Evolutionary conservation across 2,329 filamentous ascomycete species (phyloP).

Genomic region (Ceratocystis eucalypticola): DNA sequence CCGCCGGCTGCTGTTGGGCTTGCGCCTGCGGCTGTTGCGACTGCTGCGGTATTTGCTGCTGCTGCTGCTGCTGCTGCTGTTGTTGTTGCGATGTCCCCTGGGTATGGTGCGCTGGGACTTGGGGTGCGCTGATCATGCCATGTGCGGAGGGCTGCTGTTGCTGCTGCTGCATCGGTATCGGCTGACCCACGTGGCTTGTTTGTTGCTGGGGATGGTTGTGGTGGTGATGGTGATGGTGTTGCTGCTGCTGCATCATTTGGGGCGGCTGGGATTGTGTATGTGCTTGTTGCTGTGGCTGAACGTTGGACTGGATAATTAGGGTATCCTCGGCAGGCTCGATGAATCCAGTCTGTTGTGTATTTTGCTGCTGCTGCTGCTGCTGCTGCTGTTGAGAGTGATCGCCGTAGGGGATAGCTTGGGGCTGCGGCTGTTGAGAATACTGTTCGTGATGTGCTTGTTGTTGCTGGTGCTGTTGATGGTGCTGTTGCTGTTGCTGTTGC

Average conservation of each 20-base stretch:
- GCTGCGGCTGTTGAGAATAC: background rate
- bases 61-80: slow-evolving; percentile 15
- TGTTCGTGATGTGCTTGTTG: slow-evolving; percentile 12
- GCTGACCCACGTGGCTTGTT: slow-evolving; percentile 9
- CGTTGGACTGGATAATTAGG: slow-evolving; percentile 23
- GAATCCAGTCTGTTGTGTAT: slow-evolving; percentile 21
- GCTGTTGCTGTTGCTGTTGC: slow-evolving; percentile 21
- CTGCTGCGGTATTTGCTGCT: slow-evolving; percentile 20
- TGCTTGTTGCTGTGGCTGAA: slow-evolving; percentile 19
- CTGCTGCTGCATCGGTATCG: slow-evolving; percentile 11
- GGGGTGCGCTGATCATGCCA: slow-evolving; percentile 46
- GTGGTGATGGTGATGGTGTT: too few species aligned
- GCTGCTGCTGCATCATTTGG: slow-evolving; percentile 20
- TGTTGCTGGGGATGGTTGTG: slow-evolving; percentile 48
- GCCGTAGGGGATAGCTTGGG: background rate
- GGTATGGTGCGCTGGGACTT: slow-evolving; percentile 16
- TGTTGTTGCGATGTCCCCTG: slow-evolving; percentile 50
- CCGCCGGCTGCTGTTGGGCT: slow-evolving; percentile 19
- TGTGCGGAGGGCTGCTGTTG: slow-evolving; percentile 11
- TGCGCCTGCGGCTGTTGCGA: slow-evolving; percentile 23
- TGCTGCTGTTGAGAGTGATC: slow-evolving; percentile 28
- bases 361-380: slow-evolving; percentile 35
- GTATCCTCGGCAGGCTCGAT: slow-evolving; percentile 17
- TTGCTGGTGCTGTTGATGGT: slow-evolving; percentile 16
- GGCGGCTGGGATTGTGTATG: slow-evolving; percentile 19